These are phyloP conservation scores for Lipomyces mesembrius DNA, from an alignment of 805 yeast genomes.

Conservation along the genomic window DNA sequence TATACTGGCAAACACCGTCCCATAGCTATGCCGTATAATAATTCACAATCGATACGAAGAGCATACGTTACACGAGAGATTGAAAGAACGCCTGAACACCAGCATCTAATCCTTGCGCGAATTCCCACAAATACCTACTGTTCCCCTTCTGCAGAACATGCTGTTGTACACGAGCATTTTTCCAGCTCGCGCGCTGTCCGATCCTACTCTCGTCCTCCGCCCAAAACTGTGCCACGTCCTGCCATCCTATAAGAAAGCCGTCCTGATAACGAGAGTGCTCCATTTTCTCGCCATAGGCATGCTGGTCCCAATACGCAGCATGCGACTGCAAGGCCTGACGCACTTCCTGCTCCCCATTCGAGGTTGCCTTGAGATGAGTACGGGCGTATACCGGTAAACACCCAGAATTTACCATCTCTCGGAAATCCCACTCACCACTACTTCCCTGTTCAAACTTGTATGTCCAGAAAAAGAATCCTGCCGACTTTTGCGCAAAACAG, in stretches of 20 bases:
- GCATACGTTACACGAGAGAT: neutral
- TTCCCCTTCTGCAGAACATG: slow-evolving; percentile 62
- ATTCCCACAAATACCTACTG: slow-evolving; percentile 75
- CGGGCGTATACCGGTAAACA: slow-evolving; percentile 26
- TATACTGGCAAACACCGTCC: neutral
- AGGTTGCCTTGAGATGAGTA: slow-evolving; percentile 37
- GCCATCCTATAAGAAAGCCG: slow-evolving; percentile 78
- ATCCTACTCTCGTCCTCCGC: slow-evolving; percentile 68
- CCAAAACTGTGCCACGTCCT: slow-evolving; percentile 71
- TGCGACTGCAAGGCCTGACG: slow-evolving; percentile 54
- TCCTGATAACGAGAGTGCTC: slow-evolving; percentile 83
- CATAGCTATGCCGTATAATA: too few species aligned
- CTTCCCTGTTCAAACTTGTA: slow-evolving; percentile 82
- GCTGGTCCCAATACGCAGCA: slow-evolving; percentile 67
- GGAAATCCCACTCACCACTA: slow-evolving; percentile 97
- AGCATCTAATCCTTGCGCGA: slow-evolving; percentile 80
- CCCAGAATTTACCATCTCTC: slow-evolving; percentile 63
- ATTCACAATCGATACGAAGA: neutral
- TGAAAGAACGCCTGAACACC: slow-evolving; percentile 56
- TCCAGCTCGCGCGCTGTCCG: slow-evolving; percentile 79
- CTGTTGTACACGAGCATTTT: slow-evolving; percentile 60
- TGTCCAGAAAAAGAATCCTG: slow-evolving; percentile 91
- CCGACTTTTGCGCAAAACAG: slow-evolving; percentile 34
- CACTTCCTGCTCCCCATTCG: slow-evolving; percentile 48
- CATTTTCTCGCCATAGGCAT: slow-evolving; percentile 61